Conservation (phyloP, 345 rosid species). For the Excoecaria cochinchinensis region DNA sequence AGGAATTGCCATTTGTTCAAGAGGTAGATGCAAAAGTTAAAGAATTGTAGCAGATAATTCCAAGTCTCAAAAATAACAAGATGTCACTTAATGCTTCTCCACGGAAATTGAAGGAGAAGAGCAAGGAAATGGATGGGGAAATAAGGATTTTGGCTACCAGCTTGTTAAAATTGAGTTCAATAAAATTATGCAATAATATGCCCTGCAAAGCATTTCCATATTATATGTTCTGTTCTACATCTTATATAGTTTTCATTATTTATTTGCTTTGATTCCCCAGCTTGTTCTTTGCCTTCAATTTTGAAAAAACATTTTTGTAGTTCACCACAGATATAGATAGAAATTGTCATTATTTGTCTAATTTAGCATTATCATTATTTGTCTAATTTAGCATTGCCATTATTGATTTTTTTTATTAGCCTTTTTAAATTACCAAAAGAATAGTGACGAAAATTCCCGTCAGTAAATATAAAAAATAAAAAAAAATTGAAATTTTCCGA, state of each 20-base stretch:
- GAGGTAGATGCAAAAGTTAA: slow-evolving; percentile 59
- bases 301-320: too few species aligned
- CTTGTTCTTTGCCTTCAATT: too few species aligned
- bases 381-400: too few species aligned
- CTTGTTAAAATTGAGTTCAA: neutral
- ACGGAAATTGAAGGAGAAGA: slow-evolving; percentile 61
- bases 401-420: too few species aligned
- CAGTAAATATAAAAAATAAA: too few species aligned
- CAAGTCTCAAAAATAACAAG: slow-evolving; percentile 72
- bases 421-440: too few species aligned
- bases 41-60: slow-evolving; percentile 59
- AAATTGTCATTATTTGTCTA: too few species aligned
- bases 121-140: slow-evolving; percentile 58
- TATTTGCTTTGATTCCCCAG: neutral
- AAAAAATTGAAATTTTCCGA: too few species aligned
- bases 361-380: too few species aligned
- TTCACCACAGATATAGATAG: too few species aligned
- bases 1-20: slow-evolving; percentile 69
- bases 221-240: neutral
- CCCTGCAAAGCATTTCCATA: neutral
- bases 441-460: too few species aligned
- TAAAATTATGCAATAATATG: neutral
- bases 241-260: neutral
- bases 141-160: slow-evolving; percentile 30
- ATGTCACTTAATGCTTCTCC: slow-evolving; percentile 53